Percentiles rank a stretch among this genome's conserved stretches.
phyloP scores from a whole-genome alignment of 202 grass and related monocot genomes.

The Cymbopogon flexuosus region DNA sequence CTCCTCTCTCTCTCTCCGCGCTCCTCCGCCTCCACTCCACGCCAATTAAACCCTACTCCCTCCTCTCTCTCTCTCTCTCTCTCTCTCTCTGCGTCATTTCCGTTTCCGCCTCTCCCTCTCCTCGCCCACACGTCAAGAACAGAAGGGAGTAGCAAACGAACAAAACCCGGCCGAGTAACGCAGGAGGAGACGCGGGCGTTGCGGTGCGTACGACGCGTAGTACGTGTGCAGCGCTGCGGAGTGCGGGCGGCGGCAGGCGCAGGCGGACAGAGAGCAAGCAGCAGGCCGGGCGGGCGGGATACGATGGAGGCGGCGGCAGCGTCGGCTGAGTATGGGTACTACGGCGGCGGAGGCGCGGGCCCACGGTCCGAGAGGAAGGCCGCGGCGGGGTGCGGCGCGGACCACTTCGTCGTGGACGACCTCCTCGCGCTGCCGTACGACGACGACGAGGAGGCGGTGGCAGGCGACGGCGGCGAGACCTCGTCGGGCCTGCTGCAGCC shows the following conservation, averaged over 20 bases:
- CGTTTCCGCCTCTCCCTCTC: slow-evolving; percentile 15
- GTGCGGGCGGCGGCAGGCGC: neutral
- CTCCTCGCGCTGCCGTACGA: slow-evolving; percentile 74
- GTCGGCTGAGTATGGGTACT: slow-evolving; percentile 34
- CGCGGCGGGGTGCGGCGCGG: slow-evolving; percentile 6
- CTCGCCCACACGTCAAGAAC: slow-evolving; percentile 29
- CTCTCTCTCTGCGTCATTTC: slow-evolving; percentile 30
- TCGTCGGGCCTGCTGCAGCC: neutral
- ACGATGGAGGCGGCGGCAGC: slow-evolving; percentile 50
- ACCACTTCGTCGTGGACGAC: slow-evolving; percentile 75
- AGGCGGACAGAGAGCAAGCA: neutral
- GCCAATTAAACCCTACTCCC: slow-evolving; percentile 58
- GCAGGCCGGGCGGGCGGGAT: neutral
- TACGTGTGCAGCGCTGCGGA: neutral
- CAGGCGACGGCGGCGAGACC: neutral
- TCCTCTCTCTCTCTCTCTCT: slow-evolving; percentile 12
- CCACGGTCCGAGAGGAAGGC: slow-evolving; percentile 48
- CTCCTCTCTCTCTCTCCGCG: neutral
- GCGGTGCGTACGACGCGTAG: neutral
- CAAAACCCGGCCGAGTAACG: slow-evolving; percentile 38
- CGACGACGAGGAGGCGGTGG: slow-evolving; percentile 38
- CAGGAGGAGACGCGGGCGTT: neutral
- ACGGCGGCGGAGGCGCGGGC: slow-evolving; percentile 31
- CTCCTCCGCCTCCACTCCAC: slow-evolving; percentile 17
- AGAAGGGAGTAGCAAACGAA: slow-evolving; percentile 15